phyloP scores from a whole-genome alignment of 805 yeast species.

The Lachancea fermentati region DNA sequence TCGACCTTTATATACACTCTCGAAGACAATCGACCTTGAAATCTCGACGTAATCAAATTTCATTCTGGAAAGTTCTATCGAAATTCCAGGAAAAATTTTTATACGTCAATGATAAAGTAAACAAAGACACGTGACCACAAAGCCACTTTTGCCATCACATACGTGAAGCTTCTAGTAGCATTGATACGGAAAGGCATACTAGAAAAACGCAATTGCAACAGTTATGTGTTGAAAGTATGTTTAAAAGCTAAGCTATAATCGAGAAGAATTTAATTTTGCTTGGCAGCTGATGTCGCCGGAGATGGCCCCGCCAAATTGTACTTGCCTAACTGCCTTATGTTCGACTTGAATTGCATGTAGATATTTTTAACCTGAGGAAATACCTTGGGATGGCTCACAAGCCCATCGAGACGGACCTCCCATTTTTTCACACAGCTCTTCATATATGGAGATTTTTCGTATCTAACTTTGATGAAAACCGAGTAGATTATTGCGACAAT shows the following conservation, averaged over 20 bases:
- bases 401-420: slow-evolving; percentile 61
- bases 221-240: background rate
- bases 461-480: slow-evolving; percentile 69
- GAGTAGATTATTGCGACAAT: slow-evolving; percentile 48
- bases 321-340: slow-evolving; percentile 7
- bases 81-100: background rate
- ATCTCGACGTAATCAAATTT: background rate
- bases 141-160: no score
- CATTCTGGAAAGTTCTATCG: slow-evolving; percentile 4
- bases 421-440: slow-evolving; percentile 60
- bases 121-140: no score
- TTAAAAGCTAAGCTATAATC: background rate
- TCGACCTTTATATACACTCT: background rate
- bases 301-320: slow-evolving; percentile 7
- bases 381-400: slow-evolving; percentile 47
- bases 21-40: background rate
- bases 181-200: no score
- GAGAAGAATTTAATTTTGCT: background rate
- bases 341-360: slow-evolving; percentile 45
- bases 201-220: background rate
- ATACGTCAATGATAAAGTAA: no score
- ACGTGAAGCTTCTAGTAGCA: no score
- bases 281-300: slow-evolving; percentile 1
- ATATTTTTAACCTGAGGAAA: slow-evolving; percentile 44
- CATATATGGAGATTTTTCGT: slow-evolving; percentile 68